Evolutionary conservation across 83 land plant genomes (phyloP).

Genomic region (Isoetes engelmannii): DNA sequence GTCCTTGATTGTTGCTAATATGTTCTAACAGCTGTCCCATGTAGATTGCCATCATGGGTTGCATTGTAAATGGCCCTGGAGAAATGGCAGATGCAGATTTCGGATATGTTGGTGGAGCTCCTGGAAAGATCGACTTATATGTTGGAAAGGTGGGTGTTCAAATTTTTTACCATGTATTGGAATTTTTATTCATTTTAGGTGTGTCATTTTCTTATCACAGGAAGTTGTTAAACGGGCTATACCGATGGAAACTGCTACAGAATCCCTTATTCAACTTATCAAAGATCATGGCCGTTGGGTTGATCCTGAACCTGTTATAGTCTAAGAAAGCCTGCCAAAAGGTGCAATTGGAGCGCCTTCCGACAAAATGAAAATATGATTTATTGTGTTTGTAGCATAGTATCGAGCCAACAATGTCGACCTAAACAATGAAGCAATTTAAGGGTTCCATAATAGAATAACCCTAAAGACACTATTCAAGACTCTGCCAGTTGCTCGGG

Average conservation of each 20-base stretch:
- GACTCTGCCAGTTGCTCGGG: no score
- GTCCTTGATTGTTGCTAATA: neutral
- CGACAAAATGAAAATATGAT: no score
- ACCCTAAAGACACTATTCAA: no score
- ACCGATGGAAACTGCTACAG: conserved; percentile 81
- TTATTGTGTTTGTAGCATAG: no score
- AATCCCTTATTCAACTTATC: conserved; percentile 81
- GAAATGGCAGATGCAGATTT: conserved; percentile 99
- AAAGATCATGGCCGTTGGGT: conserved; percentile 95
- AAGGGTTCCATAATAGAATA: no score
- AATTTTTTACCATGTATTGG: neutral
- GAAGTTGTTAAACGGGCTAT: conserved; percentile 80
- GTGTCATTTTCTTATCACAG: conserved; percentile 24
- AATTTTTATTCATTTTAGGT: neutral
- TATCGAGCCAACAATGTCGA: no score
- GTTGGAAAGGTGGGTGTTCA: conserved; percentile 73
- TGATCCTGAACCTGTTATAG: conserved; percentile 43
- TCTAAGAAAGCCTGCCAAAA: neutral
- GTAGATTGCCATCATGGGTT: conserved; percentile 99
- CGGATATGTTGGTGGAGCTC: conserved; percentile 97
- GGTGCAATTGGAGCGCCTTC: no score
- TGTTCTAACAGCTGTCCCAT: neutral
- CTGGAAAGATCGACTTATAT: conserved; percentile 94
- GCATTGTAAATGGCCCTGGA: conserved; percentile 99
- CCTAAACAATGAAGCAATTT: no score